A percentile compares a stretch with the other conserved stretches of the same genome.
These are phyloP conservation scores for Plantago coronopus DNA, from an alignment of 305 asterid species.

Conservation along the genomic window DNA sequence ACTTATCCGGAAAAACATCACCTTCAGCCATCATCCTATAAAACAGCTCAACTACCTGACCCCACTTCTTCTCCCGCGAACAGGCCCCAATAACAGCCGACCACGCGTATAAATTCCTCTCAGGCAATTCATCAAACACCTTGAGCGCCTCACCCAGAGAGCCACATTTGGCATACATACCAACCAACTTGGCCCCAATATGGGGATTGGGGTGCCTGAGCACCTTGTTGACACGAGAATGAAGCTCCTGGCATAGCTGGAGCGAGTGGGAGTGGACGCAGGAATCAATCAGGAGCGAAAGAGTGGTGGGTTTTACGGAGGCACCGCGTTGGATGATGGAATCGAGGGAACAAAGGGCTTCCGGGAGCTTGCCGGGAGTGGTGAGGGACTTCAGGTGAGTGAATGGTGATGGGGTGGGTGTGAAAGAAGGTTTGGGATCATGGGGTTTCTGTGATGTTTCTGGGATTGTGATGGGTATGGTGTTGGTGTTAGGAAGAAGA, in stretches of 20 bases:
- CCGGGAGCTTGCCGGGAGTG: slow-evolving; percentile 48
- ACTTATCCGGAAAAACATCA: slow-evolving; percentile 49
- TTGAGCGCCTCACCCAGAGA: slow-evolving; percentile 46
- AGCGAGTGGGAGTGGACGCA: slow-evolving; percentile 48
- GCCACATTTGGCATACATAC: slow-evolving; percentile 72
- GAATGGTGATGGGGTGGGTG: slow-evolving; percentile 18
- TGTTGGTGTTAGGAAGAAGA: slow-evolving; percentile 46
- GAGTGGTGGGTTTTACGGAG: slow-evolving; percentile 46
- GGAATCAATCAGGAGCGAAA: slow-evolving; percentile 51
- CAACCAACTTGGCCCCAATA: slow-evolving; percentile 50
- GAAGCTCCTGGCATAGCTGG: slow-evolving; percentile 46
- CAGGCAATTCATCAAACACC: slow-evolving; percentile 55
- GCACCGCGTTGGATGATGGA: slow-evolving; percentile 31
- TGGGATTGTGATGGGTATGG: slow-evolving; percentile 8
- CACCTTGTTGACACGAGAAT: slow-evolving; percentile 29
- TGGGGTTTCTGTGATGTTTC: slow-evolving; percentile 29
- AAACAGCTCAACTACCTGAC: slow-evolving; percentile 53
- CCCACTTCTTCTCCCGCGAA: slow-evolving; percentile 66
- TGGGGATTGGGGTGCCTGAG: slow-evolving; percentile 42
- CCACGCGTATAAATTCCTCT: slow-evolving; percentile 62
- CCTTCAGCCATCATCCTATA: slow-evolving; percentile 51
- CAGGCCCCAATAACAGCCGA: slow-evolving; percentile 77
- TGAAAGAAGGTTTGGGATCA: not conserved
- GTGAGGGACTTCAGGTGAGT: slow-evolving; percentile 54
- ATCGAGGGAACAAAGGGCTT: slow-evolving; percentile 51